These are phyloP conservation scores for Macrophomina pseudophaseolina DNA, from an alignment of 2,329 filamentous ascomycete genomes.

Conservation along the genomic window DNA sequence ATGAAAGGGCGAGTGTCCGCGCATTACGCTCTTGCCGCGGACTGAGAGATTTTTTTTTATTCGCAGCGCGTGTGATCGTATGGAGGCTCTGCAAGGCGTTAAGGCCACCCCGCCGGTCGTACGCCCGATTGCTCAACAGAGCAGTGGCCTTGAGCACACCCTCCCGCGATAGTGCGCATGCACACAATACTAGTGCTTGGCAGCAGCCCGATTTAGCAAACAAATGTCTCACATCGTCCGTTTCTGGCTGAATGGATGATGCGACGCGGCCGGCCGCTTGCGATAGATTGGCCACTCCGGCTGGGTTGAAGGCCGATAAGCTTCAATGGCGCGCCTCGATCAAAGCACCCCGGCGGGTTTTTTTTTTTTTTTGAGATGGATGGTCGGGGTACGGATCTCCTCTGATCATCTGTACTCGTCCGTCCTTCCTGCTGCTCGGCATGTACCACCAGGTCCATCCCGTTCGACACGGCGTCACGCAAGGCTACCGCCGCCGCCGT, in stretches of 20 bases:
- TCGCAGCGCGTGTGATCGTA: neutral
- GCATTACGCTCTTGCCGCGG: no score
- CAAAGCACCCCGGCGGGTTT: neutral
- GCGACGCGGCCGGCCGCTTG: neutral
- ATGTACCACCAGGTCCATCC: neutral
- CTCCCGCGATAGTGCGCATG: neutral
- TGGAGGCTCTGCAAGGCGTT: conserved; percentile 13
- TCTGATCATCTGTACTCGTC: neutral
- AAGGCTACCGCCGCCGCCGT: neutral
- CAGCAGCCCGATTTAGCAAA: neutral
- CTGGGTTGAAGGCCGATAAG: neutral
- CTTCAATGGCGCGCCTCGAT: conserved; percentile 13
- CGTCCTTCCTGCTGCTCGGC: neutral
- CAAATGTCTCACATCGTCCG: neutral
- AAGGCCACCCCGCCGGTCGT: neutral
- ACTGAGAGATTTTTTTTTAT: neutral
- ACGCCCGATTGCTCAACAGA: neutral
- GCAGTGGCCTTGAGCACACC: neutral
- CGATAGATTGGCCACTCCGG: neutral
- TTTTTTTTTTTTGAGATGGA: no score
- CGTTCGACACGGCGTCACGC: neutral
- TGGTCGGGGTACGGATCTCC: neutral
- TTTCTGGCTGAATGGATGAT: no score
- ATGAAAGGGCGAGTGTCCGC: no score
- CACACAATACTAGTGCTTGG: neutral